phyloP scores from a whole-genome alignment of 805 yeast genomes.

The Teunomyces barrocoloradensis region DNA sequence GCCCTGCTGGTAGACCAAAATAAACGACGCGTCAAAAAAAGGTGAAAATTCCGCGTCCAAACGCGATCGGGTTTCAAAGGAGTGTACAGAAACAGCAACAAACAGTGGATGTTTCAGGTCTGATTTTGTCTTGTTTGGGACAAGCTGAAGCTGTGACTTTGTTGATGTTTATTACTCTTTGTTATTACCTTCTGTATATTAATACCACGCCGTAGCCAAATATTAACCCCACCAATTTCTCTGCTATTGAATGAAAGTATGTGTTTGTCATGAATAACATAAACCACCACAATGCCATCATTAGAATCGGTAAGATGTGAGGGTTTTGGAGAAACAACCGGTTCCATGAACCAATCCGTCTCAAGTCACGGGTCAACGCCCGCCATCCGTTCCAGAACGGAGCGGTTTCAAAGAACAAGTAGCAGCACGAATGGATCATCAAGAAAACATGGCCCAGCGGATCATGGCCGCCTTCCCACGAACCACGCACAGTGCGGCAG shows the following conservation, averaged over 20 bases:
- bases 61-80: not conserved
- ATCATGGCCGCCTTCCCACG: constrained; percentile 88
- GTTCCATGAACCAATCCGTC: not conserved
- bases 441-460: constrained; percentile 93
- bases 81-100: not conserved
- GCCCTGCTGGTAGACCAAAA: not conserved
- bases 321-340: constrained; percentile 18
- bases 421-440: constrained; percentile 61
- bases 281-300: constrained; percentile 68
- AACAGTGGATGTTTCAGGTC: not conserved
- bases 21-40: not conserved
- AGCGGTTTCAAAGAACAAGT: constrained; percentile 62
- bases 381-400: constrained; percentile 35
- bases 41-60: not conserved
- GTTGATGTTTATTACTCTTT: too few species aligned
- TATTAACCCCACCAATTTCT: constrained; percentile 68
- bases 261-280: constrained; percentile 82
- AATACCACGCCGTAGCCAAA: constrained; percentile 57
- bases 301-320: constrained; percentile 20
- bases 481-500: constrained; percentile 48
- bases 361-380: not conserved
- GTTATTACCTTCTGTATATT: constrained; percentile 30
- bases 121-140: too few species aligned
- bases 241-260: constrained; percentile 78
- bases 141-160: too few species aligned